Evolutionary conservation across 2,329 filamentous ascomycete genomes (phyloP).

Genomic region (Leptographium lundbergii): DNA sequence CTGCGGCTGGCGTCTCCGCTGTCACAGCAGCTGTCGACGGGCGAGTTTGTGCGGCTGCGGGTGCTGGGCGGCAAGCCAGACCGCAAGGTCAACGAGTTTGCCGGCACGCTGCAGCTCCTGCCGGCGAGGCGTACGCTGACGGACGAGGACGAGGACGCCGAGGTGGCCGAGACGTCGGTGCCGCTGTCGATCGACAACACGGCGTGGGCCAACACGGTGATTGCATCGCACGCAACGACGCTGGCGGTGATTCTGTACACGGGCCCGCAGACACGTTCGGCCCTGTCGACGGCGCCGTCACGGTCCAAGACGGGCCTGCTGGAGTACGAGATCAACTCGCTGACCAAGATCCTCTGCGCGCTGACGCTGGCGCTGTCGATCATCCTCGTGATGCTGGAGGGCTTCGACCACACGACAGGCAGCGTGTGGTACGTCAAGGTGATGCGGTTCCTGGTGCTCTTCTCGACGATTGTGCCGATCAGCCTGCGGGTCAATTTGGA

Average conservation of each 20-base stretch:
- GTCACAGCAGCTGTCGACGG: conserved; percentile 63
- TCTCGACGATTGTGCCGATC: conserved; percentile 98
- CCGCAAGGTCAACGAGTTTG: conserved; percentile 87
- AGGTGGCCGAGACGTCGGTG: conserved; percentile 25
- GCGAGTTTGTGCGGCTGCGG: conserved; percentile 56
- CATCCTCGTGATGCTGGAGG: conserved; percentile 75
- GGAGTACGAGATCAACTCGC: conserved; percentile 91
- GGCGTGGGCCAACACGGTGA: conserved; percentile 95
- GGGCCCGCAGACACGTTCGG: conserved; percentile 84
- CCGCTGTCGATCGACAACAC: conserved; percentile 91
- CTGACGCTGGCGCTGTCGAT: conserved; percentile 79
- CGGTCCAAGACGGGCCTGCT: conserved; percentile 88
- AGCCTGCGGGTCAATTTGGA: conserved; percentile 93
- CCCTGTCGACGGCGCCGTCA: conserved; percentile 81
- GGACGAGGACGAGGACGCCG: conserved; percentile 13
- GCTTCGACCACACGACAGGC: conserved; percentile 55
- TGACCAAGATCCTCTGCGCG: conserved; percentile 90
- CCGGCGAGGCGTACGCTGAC: conserved; percentile 37
- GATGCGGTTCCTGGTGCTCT: conserved; percentile 93
- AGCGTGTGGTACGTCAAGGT: conserved; percentile 89
- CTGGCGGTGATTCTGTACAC: conserved; percentile 90
- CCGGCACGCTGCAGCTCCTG: conserved; percentile 72
- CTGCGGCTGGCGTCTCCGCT: conserved; percentile 75
- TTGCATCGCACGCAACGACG: conserved; percentile 83
- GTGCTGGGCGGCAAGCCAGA: conserved; percentile 85